phyloP scores from a whole-genome alignment of 1,284 basidiomycete genomes.

The Apiotrichum sp. region DNA sequence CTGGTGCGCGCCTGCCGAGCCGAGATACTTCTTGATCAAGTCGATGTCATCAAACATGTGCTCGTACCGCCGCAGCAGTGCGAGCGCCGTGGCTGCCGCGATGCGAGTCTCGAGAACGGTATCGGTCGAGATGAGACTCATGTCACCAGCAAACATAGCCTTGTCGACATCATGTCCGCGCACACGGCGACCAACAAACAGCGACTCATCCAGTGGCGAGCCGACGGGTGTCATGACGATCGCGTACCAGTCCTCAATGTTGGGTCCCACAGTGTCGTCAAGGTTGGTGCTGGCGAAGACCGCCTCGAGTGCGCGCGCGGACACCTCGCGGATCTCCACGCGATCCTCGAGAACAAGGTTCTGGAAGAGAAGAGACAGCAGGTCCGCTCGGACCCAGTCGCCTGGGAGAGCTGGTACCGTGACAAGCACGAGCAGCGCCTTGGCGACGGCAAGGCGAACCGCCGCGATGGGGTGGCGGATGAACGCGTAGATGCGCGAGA shows the following conservation, averaged over 20 bases:
- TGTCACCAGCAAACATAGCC: slow-evolving; percentile 86
- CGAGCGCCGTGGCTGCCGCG: slow-evolving; percentile 72
- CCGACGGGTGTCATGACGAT: slow-evolving; percentile 90
- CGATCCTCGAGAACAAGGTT: slow-evolving; percentile 93
- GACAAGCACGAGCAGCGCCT: slow-evolving; percentile 83
- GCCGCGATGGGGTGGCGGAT: slow-evolving; percentile 94
- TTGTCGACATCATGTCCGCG: slow-evolving; percentile 88
- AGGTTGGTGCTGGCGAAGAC: slow-evolving; percentile 55
- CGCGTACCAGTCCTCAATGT: slow-evolving; percentile 62
- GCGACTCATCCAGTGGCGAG: slow-evolving; percentile 63
- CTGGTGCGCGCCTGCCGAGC: slow-evolving; percentile 85
- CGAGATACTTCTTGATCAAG: slow-evolving; percentile 69
- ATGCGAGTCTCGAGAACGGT: slow-evolving; percentile 75
- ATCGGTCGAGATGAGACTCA: slow-evolving; percentile 75
- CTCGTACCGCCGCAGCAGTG: slow-evolving; percentile 40
- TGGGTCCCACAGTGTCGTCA: slow-evolving; percentile 29
- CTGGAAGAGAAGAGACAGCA: slow-evolving; percentile 84
- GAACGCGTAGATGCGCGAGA: slow-evolving; percentile 88
- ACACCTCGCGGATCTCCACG: slow-evolving; percentile 71
- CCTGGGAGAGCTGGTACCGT: slow-evolving; percentile 63
- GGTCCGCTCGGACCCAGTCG: slow-evolving; percentile 73
- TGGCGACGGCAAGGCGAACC: slow-evolving; percentile 88
- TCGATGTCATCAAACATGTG: slow-evolving; percentile 47
- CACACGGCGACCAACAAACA: slow-evolving; percentile 56
- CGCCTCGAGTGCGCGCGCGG: slow-evolving; percentile 70